phyloP scores from a whole-genome alignment of 192 early-diverging fungal species.

The Geranomyces variabilis region DNA sequence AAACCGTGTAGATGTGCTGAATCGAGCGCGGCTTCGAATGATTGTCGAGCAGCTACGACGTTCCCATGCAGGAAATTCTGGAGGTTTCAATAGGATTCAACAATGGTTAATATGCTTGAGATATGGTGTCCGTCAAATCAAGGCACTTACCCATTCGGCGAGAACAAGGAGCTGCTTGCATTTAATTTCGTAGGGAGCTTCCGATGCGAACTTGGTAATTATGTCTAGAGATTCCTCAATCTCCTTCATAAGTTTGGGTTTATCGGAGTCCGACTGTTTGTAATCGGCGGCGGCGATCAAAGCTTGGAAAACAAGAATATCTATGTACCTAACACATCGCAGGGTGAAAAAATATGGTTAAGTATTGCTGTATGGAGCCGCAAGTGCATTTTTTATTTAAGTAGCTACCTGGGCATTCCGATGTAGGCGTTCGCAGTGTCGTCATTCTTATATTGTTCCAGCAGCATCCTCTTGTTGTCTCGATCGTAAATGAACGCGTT shows the following conservation, averaged over 20 bases:
- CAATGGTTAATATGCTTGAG: background rate
- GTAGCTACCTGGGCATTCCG: constrained; percentile 19
- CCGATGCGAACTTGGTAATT: background rate
- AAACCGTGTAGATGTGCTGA: constrained; percentile 40
- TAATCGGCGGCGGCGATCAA: constrained; percentile 28
- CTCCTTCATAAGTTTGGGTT: background rate
- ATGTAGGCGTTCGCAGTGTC: constrained; percentile 15
- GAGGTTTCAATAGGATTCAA: background rate
- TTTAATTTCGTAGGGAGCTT: constrained; percentile 17
- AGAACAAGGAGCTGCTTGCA: constrained; percentile 16
- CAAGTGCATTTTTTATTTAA: background rate
- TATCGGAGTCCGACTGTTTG: constrained; percentile 1
- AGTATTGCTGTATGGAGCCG: background rate
- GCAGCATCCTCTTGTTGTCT: constrained; percentile 13
- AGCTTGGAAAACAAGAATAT: constrained; percentile 26
- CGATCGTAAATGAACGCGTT: constrained; percentile 25
- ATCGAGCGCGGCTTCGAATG: constrained; percentile 48
- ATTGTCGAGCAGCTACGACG: constrained; percentile 27
- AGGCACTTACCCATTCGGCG: constrained; percentile 22
- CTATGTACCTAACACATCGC: constrained; percentile 6
- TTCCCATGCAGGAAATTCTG: constrained; percentile 20
- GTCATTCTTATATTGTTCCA: constrained; percentile 19
- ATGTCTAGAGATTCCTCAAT: constrained; percentile 13
- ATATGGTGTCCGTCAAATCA: background rate
- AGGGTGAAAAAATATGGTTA: background rate